Percentiles rank a stretch among this genome's conserved stretches.
These are phyloP conservation scores for Termitomyces sp. DNA, from an alignment of 768 basidiomycete species.

Conservation along the genomic window DNA sequence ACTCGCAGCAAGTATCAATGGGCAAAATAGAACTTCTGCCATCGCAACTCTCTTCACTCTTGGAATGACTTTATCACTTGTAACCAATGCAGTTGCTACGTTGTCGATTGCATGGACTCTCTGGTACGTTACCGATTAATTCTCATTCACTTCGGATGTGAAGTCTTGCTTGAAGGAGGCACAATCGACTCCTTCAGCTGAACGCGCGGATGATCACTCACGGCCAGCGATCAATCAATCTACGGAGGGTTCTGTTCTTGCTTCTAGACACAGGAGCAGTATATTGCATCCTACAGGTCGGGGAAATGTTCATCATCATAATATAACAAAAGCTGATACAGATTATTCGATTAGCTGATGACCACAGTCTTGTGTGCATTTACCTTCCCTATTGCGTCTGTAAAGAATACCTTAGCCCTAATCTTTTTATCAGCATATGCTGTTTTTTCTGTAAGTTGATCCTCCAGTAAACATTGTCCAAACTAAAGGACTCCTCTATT, in stretches of 20 bases:
- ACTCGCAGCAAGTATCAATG: neutral
- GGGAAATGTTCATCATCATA: neutral
- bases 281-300: neutral
- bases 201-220: too few species aligned
- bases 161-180: neutral
- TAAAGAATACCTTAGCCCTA: too few species aligned
- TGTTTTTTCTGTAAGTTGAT: too few species aligned
- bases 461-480: too few species aligned
- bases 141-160: neutral
- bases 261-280: neutral
- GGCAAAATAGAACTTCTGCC: neutral
- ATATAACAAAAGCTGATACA: too few species aligned
- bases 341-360: too few species aligned
- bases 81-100: neutral
- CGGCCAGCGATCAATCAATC: neutral
- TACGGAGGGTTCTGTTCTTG: neutral
- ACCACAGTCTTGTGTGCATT: too few species aligned
- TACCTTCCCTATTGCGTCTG: too few species aligned
- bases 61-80: neutral
- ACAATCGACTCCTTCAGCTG: neutral
- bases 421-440: too few species aligned
- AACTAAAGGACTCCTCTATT: too few species aligned
- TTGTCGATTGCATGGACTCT: neutral
- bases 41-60: neutral
- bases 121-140: neutral